A percentile compares a stretch with the other conserved stretches of the same genome.
Conservation (phyloP, 257 asterid genomes). For the Paulownia fortunei region DNA sequence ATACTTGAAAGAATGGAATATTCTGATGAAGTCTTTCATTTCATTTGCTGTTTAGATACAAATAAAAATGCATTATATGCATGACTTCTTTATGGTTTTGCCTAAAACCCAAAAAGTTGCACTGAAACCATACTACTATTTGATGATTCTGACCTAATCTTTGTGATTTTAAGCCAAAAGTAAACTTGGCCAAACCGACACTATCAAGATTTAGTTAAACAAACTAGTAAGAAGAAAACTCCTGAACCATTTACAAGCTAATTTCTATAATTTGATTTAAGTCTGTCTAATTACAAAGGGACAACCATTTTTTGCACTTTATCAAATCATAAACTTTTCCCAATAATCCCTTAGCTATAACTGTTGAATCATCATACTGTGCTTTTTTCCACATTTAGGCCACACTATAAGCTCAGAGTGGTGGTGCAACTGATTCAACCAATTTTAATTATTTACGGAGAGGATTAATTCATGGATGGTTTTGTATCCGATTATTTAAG, state of each 20-base stretch:
- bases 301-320: not conserved
- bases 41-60: not conserved
- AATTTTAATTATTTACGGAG: too few relatives aligned
- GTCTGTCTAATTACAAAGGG: conserved; percentile 11
- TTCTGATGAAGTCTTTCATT: not conserved
- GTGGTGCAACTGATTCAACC: too few relatives aligned
- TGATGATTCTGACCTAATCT: conserved; percentile 9
- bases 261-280: not conserved
- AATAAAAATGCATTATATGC: not conserved
- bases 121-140: not conserved
- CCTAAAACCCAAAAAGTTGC: not conserved
- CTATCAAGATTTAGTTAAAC: not conserved
- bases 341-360: not conserved
- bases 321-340: not conserved
- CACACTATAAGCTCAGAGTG: not conserved
- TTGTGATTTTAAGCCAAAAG: not conserved
- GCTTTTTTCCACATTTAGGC: not conserved
- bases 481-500: too few relatives aligned
- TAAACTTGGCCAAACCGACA: not conserved
- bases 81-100: not conserved
- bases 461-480: too few relatives aligned
- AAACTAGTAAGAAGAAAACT: conserved; percentile 4
- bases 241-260: not conserved
- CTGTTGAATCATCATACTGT: not conserved
- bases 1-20: too few relatives aligned